A percentile compares a stretch with the other conserved stretches of the same genome.
Conservation (phyloP, 169 alveolate genomes). For the Babesia caballi region DNA sequence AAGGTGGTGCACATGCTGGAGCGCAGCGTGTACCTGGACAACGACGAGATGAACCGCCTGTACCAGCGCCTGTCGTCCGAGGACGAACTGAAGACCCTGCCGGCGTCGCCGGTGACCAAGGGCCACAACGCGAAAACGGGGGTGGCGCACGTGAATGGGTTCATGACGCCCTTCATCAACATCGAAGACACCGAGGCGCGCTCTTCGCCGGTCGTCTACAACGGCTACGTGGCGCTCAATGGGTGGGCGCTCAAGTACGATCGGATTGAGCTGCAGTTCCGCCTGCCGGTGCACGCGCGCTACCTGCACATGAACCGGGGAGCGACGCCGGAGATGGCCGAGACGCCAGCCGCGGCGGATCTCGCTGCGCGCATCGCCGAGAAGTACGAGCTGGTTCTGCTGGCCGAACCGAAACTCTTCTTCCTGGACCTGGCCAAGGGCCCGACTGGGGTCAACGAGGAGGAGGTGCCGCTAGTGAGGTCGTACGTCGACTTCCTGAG, state of each 20-base stretch:
- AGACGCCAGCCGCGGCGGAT: not conserved
- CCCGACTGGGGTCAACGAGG: not conserved
- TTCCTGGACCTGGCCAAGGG: not conserved
- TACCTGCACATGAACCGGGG: conserved; percentile 57
- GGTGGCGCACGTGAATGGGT: not conserved
- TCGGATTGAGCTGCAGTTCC: conserved; percentile 9
- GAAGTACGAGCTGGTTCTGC: not conserved
- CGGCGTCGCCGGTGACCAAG: not conserved
- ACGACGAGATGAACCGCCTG: conserved; percentile 35
- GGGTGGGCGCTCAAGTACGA: conserved; percentile 5
- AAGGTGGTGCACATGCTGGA: conserved; percentile 61
- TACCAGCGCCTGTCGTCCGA: conserved; percentile 12
- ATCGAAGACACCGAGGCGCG: conserved; percentile 48
- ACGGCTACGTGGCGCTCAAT: conserved; percentile 51
- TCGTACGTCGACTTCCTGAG: conserved; percentile 24
- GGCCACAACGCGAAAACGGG: not conserved
- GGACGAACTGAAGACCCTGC: not conserved
- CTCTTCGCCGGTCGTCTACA: conserved; percentile 45
- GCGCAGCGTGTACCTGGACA: conserved; percentile 34
- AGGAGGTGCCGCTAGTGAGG: not conserved
- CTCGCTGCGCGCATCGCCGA: not conserved
- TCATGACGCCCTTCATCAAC: conserved; percentile 46
- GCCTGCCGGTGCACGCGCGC: conserved; percentile 43
- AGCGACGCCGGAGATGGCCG: not conserved
- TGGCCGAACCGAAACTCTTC: conserved; percentile 38